Evolutionary conservation across 2,329 filamentous ascomycete genomes (phyloP).

Genomic region (Neospermospora avenae): DNA sequence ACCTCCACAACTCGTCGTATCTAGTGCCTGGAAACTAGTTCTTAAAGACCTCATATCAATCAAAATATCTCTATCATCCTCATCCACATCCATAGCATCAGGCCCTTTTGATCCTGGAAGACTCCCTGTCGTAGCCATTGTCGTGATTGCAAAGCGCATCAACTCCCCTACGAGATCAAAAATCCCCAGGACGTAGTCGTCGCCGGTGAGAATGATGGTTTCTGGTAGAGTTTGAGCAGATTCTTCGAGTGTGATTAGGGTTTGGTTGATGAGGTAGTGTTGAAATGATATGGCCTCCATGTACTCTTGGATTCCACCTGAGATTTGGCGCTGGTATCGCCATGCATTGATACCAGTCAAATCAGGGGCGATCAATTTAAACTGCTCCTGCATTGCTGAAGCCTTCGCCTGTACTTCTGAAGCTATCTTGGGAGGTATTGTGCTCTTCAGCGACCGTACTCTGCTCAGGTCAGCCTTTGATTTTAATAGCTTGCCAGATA

Average conservation of each 20-base stretch:
- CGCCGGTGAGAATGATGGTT: slow-evolving; percentile 64
- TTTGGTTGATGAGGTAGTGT: slow-evolving; percentile 79
- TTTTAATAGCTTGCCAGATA: neutral
- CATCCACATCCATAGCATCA: slow-evolving; percentile 8
- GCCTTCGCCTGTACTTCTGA: slow-evolving; percentile 69
- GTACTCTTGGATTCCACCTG: slow-evolving; percentile 83
- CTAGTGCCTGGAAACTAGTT: slow-evolving; percentile 70
- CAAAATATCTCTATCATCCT: slow-evolving; percentile 58
- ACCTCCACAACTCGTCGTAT: slow-evolving; percentile 48
- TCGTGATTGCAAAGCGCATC: slow-evolving; percentile 93
- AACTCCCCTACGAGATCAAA: slow-evolving; percentile 95
- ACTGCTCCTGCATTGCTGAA: slow-evolving; percentile 66
- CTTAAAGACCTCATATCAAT: slow-evolving; percentile 77
- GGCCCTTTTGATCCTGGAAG: slow-evolving; percentile 38
- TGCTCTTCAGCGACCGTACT: slow-evolving; percentile 58
- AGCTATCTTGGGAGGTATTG: slow-evolving; percentile 65
- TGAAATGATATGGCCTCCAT: slow-evolving; percentile 88
- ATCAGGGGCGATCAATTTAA: slow-evolving; percentile 66
- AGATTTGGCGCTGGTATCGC: slow-evolving; percentile 77
- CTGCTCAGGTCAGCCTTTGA: slow-evolving; percentile 40
- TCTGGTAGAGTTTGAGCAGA: slow-evolving; percentile 47
- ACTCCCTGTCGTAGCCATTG: slow-evolving; percentile 64
- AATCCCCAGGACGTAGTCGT: slow-evolving; percentile 87
- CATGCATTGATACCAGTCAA: slow-evolving; percentile 75
- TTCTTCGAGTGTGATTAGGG: slow-evolving; percentile 66